Percentiles rank a stretch among this genome's conserved stretches.
These are phyloP conservation scores for Ceratocystis cacaofunesta DNA, from an alignment of 2,329 filamentous ascomycete genomes.

Conservation along the genomic window DNA sequence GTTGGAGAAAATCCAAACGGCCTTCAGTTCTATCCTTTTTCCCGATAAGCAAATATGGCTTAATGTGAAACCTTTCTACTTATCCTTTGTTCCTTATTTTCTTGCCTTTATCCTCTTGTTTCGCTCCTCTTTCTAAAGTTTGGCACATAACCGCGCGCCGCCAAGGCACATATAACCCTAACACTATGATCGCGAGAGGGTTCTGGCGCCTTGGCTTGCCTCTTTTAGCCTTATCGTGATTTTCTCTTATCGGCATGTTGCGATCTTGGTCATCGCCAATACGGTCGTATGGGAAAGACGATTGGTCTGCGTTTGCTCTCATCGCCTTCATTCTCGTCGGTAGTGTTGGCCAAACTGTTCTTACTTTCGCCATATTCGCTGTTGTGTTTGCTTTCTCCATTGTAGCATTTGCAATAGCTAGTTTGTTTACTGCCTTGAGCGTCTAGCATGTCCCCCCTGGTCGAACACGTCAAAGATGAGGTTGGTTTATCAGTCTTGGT, in stretches of 20 bases:
- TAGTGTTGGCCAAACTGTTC: not conserved
- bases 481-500: slow-evolving; percentile 4
- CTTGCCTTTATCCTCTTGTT: not conserved
- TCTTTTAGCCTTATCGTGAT: slow-evolving; percentile 4
- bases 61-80: not conserved
- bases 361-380: not conserved
- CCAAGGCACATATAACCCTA: not conserved
- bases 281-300: not conserved
- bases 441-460: not conserved
- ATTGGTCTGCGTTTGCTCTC: not conserved
- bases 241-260: not conserved
- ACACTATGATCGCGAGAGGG: not conserved
- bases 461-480: slow-evolving; percentile 17
- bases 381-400: not conserved
- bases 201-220: slow-evolving; percentile 4
- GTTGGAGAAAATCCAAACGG: not conserved
- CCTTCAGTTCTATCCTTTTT: not conserved
- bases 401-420: not conserved
- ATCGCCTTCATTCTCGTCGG: not conserved
- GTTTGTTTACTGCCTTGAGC: not conserved
- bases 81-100: not conserved
- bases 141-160: not conserved
- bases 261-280: slow-evolving; percentile 3
- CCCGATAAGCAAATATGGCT: not conserved
- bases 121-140: not conserved